phyloP scores from a whole-genome alignment of 169 alveolate genomes.

The Babesia divergens region DNA sequence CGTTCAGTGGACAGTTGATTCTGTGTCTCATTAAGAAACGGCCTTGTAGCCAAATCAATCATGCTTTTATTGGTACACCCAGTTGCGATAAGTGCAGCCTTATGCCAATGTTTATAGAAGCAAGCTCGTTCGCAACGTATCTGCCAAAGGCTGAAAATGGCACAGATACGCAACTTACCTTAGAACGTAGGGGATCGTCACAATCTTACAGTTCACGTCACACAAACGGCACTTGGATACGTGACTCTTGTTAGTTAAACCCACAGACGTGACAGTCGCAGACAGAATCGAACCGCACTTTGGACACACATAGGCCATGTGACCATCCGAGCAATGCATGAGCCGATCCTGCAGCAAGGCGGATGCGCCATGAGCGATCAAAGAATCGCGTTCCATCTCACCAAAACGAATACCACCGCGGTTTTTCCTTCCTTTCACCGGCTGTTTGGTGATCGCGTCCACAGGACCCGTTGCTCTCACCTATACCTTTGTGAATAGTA shows the following conservation, averaged over 20 bases:
- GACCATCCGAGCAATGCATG: constrained; percentile 95
- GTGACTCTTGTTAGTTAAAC: constrained; percentile 39
- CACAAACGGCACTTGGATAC: constrained; percentile 58
- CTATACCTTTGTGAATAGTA: constrained; percentile 65
- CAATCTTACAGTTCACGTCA: constrained; percentile 55
- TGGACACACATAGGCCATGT: constrained; percentile 96
- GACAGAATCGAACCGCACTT: constrained; percentile 95
- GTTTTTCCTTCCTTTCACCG: constrained; percentile 97
- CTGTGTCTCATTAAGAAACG: not conserved
- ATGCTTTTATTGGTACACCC: constrained; percentile 26
- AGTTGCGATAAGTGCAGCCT: constrained; percentile 59
- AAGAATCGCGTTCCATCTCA: constrained; percentile 99
- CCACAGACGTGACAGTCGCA: constrained; percentile 77
- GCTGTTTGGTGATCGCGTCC: constrained; percentile 97
- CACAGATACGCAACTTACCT: constrained; percentile 10
- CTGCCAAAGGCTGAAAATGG: not conserved
- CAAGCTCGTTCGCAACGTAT: constrained; percentile 64
- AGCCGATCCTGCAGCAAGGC: constrained; percentile 96
- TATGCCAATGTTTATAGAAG: constrained; percentile 63
- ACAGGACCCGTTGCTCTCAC: constrained; percentile 98
- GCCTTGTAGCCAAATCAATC: not conserved
- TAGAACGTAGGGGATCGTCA: constrained; percentile 65
- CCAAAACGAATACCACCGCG: constrained; percentile 99
- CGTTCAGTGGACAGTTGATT: constrained; percentile 11
- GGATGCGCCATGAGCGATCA: constrained; percentile 98